A percentile compares a stretch with the other conserved stretches of the same genome.
phyloP scores from a whole-genome alignment of 208 protist genomes.

The Acanthamoeba healyi region DNA sequence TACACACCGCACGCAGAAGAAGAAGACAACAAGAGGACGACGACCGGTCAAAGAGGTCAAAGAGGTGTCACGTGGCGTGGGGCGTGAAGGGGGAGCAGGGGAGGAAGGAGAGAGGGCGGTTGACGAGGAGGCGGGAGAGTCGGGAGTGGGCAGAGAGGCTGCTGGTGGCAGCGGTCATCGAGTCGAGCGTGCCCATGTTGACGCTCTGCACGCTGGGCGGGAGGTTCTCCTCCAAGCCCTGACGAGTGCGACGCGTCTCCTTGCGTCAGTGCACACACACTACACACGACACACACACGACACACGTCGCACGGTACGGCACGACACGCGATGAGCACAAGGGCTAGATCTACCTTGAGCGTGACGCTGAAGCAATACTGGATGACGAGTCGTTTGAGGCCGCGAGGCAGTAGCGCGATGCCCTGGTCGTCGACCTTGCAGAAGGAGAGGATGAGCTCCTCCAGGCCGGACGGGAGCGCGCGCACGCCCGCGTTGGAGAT shows the following conservation, averaged over 20 bases:
- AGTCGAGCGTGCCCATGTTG: neutral
- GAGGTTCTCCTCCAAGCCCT: conserved; percentile 2
- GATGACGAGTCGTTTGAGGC: conserved; percentile 29
- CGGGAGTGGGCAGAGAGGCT: neutral
- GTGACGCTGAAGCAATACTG: conserved; percentile 34
- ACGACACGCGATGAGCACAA: no score
- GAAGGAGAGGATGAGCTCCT: conserved; percentile 1
- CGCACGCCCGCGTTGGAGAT: conserved; percentile 36
- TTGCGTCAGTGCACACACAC: neutral
- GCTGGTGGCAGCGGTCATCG: no score
- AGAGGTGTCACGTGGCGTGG: no score
- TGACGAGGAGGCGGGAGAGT: neutral
- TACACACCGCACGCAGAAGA: no score
- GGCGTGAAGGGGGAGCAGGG: neutral
- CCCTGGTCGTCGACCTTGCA: conserved; percentile 46
- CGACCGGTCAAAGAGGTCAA: no score
- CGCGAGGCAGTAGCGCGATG: conserved; percentile 6
- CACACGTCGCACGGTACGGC: no score
- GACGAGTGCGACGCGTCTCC: neutral
- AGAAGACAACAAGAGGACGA: no score
- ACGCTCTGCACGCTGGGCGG: neutral
- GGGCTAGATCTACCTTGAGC: neutral
- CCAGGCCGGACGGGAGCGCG: neutral
- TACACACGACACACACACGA: no score
- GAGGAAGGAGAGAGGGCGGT: neutral